These are phyloP conservation scores for Ceratocystis huliohia DNA, from an alignment of 2,329 filamentous ascomycete genomes.

Conservation along the genomic window DNA sequence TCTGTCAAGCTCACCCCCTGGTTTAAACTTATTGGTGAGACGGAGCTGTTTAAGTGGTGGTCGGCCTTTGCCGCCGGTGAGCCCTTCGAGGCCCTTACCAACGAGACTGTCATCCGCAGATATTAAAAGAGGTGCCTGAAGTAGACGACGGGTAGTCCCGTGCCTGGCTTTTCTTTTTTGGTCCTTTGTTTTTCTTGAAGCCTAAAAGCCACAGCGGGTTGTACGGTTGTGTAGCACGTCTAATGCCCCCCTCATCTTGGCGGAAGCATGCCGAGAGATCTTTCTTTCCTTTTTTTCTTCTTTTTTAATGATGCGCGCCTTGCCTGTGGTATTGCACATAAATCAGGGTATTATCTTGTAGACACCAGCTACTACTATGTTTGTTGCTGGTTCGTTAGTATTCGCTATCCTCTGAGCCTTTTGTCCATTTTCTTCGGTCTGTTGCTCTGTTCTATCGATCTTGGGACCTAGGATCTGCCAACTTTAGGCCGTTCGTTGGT, in stretches of 20 bases:
- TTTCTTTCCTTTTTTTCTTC: background rate
- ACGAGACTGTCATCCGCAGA: constrained; percentile 75
- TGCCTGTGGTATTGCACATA: background rate
- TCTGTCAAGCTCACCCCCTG: constrained; percentile 83
- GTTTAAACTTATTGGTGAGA: constrained; percentile 98
- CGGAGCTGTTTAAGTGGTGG: constrained; percentile 98
- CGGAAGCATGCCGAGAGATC: constrained; percentile 2
- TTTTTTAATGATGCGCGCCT: background rate
- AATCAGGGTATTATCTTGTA: background rate
- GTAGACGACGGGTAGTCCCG: constrained; percentile 9
- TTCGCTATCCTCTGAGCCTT: background rate
- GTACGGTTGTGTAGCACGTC: background rate
- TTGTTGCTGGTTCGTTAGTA: background rate
- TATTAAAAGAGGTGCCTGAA: constrained; percentile 41
- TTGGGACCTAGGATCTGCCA: no score
- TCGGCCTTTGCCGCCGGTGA: constrained; percentile 59
- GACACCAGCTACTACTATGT: background rate
- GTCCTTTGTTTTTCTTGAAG: background rate
- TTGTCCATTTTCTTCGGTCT: no score
- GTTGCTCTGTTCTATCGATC: no score
- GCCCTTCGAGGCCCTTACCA: constrained; percentile 63
- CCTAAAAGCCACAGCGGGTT: background rate
- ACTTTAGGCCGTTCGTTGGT: no score
- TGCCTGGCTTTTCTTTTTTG: background rate
- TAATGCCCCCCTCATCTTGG: background rate